Conservation (phyloP, 2,329 filamentous ascomycete genomes). For the Alternaria incomplexa region DNA sequence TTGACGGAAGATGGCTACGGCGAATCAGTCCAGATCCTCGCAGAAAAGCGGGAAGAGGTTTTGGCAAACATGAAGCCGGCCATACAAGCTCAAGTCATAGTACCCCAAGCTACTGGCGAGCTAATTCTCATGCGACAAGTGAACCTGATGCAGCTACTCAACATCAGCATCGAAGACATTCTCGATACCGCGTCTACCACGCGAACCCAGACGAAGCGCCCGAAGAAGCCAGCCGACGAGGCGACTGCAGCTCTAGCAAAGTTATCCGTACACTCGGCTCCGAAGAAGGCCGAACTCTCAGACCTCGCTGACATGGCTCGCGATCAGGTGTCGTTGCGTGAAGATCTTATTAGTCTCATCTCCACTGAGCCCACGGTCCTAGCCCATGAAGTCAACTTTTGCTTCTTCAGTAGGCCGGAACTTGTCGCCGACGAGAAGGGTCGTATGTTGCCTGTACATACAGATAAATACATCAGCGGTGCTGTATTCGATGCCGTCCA, state of each 20-base stretch:
- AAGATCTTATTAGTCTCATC: slow-evolving; percentile 47
- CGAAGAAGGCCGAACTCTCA: slow-evolving; percentile 11
- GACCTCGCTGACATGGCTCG: slow-evolving; percentile 26
- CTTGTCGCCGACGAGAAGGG: slow-evolving; percentile 56
- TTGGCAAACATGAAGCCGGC: slow-evolving; percentile 23
- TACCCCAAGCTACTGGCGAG: slow-evolving; percentile 27
- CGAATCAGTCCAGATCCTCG: slow-evolving; percentile 35
- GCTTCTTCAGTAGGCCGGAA: slow-evolving; percentile 52
- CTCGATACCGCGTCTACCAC: slow-evolving; percentile 49
- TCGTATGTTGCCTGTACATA: slow-evolving; percentile 44
- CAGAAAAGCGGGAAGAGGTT: slow-evolving; percentile 19
- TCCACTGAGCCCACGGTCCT: slow-evolving; percentile 16
- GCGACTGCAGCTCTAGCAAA: slow-evolving; percentile 41
- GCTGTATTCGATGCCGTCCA: slow-evolving; percentile 54
- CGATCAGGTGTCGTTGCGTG: slow-evolving; percentile 19
- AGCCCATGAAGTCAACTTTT: slow-evolving; percentile 39
- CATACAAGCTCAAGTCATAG: slow-evolving; percentile 22
- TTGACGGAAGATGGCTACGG: slow-evolving; percentile 48
- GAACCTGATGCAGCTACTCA: slow-evolving; percentile 48
- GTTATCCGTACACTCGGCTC: slow-evolving; percentile 32
- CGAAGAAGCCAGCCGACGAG: slow-evolving; percentile 41
- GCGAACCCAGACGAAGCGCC: slow-evolving; percentile 18
- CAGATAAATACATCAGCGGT: slow-evolving; percentile 52
- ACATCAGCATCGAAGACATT: slow-evolving; percentile 53
- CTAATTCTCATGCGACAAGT: slow-evolving; percentile 52